Conservation (phyloP, 495 filamentous ascomycete species). For the Daldinia vernicosa region DNA sequence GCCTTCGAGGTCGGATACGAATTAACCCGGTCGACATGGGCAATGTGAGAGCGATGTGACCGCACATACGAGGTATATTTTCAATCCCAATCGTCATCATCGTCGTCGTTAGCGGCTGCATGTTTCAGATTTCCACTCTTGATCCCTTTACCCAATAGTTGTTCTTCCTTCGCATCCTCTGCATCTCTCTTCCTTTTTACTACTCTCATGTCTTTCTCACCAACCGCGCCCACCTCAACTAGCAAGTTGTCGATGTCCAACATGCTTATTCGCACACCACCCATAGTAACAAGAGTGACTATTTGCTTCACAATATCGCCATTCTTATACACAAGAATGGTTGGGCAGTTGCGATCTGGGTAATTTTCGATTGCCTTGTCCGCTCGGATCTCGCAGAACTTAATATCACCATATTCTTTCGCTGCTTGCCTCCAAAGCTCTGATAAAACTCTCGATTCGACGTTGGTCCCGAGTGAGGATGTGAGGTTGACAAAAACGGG, state of each 20-base stretch:
- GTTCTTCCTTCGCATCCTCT: constrained; percentile 65
- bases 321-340: constrained; percentile 89
- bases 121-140: constrained; percentile 50
- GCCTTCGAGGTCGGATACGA: constrained; percentile 3
- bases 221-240: constrained; percentile 81
- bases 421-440: constrained; percentile 91
- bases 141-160: constrained; percentile 55
- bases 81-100: constrained; percentile 86
- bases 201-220: constrained; percentile 79
- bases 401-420: constrained; percentile 85
- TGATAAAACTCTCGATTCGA: constrained; percentile 81
- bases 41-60: background rate
- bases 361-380: constrained; percentile 97
- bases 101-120: constrained; percentile 60
- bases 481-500: constrained; percentile 88
- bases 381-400: constrained; percentile 95
- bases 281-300: constrained; percentile 82
- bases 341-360: constrained; percentile 92
- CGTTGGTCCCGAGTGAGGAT: constrained; percentile 76
- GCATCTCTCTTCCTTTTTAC: constrained; percentile 67
- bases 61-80: background rate
- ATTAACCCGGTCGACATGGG: background rate
- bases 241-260: constrained; percentile 74
- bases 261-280: constrained; percentile 73
- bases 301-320: constrained; percentile 90